These are phyloP conservation scores for Graphiopsis chlorocephala DNA, from an alignment of 2,329 filamentous ascomycete genomes.

Conservation along the genomic window DNA sequence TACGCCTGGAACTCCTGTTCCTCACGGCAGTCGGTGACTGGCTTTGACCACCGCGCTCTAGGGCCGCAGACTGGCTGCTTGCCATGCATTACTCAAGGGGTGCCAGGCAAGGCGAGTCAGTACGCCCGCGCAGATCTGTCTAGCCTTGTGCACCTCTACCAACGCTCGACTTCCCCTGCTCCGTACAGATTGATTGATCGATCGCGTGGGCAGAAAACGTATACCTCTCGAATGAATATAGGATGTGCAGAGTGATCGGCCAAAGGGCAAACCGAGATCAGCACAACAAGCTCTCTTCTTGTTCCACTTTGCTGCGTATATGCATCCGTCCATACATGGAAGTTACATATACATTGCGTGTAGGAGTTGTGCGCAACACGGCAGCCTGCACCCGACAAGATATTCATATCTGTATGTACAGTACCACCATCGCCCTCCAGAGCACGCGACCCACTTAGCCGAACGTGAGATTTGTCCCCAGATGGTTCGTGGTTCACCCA, in stretches of 20 bases:
- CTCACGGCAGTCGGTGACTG: neutral
- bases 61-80: neutral
- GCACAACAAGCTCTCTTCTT: neutral
- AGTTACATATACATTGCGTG: neutral
- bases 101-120: neutral
- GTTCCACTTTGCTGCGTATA: neutral
- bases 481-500: slow-evolving; percentile 5
- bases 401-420: neutral
- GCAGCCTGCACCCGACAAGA: neutral
- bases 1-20: neutral
- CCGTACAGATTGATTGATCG: neutral
- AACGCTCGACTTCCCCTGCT: neutral
- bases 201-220: neutral
- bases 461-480: slow-evolving; percentile 1
- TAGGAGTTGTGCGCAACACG: too few species aligned
- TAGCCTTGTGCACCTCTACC: neutral
- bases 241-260: neutral
- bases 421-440: neutral
- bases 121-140: neutral
- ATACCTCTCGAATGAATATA: neutral
- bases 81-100: neutral
- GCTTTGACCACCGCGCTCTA: neutral
- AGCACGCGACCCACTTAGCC: neutral
- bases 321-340: neutral
- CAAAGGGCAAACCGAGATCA: neutral